Evolutionary conservation across 108 stramenopile genomes (phyloP), one percentile per base, ranked within the genome.

Genomic region (Skeletonema costatum): DNA sequence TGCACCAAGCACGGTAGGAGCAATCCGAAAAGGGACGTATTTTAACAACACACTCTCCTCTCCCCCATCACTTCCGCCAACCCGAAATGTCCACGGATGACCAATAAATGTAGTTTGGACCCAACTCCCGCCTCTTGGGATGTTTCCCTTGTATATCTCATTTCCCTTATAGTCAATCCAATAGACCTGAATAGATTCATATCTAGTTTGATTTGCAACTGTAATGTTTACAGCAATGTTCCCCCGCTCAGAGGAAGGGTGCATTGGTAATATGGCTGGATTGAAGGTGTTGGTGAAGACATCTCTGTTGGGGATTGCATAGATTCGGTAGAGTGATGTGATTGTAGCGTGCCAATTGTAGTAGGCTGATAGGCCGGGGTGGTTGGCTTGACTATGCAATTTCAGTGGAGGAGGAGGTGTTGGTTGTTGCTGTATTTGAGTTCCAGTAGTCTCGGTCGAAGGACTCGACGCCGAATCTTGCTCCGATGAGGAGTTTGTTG

Each of bases 41-140:
- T 91, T 84, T 3, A 80, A 50, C 36, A 86, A 67, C 12, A 86
- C 71, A n/a, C 74, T 16, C 63, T 78, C 71, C 5, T 79, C 72
- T 21, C 56, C 66, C 29, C 64, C 58, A 21, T 29, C 25, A 56
- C 53, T 12, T 2, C 39, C 11, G 3, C 76, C 85, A 39, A 81
- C 61, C 16, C 88, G 78, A 82, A 94, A 94, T 2, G 88, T 82
- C 93, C 93, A 94, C 5, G 93, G 91, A 82, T 86, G 85, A 33
- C 85, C 85, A 60, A 86, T 86, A 46, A 60, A 86, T 30, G 85
- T 86, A 10, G 70, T 74, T 42, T 85, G 84, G 42, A 78, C 80
- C 86, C 86, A 91, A 1, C 74, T 83, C 21, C 75, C 82, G 64
- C 88, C 87, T 4, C 60, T 19, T 16, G 35, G 11, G 5, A 92